phyloP scores from a whole-genome alignment of 2,329 filamentous ascomycete genomes.

The Didymella arachidicola region DNA sequence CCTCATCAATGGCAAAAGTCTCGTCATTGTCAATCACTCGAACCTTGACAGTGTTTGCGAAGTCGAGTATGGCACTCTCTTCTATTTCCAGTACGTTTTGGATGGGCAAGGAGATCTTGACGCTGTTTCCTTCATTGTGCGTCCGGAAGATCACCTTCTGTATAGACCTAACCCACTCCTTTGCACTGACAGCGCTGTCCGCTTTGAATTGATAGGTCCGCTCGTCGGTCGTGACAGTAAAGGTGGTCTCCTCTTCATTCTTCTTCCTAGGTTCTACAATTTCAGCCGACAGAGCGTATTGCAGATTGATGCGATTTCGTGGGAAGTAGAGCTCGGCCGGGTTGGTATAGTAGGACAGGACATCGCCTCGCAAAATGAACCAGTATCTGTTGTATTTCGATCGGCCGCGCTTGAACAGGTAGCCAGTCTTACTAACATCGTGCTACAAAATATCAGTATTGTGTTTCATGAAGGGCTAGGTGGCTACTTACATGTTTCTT shows the following conservation, averaged over 20 bases:
- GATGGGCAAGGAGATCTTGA: conserved; percentile 92
- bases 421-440: conserved; percentile 80
- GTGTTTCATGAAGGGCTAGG: neutral
- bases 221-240: conserved; percentile 82
- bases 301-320: conserved; percentile 87
- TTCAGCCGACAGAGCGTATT: conserved; percentile 88
- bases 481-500: conserved; percentile 80
- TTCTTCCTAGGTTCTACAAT: conserved; percentile 73
- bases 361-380: conserved; percentile 91
- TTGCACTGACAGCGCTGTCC: conserved; percentile 85
- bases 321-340: conserved; percentile 90
- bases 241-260: conserved; percentile 74
- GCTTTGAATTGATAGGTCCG: conserved; percentile 87
- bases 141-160: conserved; percentile 95
- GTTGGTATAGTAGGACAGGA: conserved; percentile 87
- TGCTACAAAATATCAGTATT: conserved; percentile 38
- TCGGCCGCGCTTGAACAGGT: conserved; percentile 85
- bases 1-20: conserved; percentile 94
- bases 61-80: conserved; percentile 87
- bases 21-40: conserved; percentile 92
- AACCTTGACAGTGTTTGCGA: conserved; percentile 93
- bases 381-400: conserved; percentile 92
- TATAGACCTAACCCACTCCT: conserved; percentile 94
- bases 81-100: conserved; percentile 91
- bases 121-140: conserved; percentile 94